Conservation (phyloP, 2,329 filamentous ascomycete species). For the Ascomycota sp. region DNA sequence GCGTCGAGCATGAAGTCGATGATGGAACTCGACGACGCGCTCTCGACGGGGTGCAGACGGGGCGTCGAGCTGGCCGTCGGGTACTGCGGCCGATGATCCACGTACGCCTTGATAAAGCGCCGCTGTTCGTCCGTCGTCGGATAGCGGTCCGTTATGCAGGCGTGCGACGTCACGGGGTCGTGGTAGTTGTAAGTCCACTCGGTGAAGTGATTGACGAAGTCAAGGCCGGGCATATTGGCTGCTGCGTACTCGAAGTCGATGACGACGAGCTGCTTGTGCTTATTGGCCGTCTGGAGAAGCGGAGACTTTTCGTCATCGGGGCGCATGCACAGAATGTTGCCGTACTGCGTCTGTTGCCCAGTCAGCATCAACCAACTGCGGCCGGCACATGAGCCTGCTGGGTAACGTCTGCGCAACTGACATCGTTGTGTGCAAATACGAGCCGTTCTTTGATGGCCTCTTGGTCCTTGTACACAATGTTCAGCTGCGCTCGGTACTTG, state of each 20-base stretch:
- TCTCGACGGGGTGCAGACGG: conserved; percentile 16
- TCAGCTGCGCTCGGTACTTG: conserved; percentile 58
- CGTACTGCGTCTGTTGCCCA: conserved; percentile 94
- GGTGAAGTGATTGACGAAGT: conserved; percentile 96
- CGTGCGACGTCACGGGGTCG: conserved; percentile 41
- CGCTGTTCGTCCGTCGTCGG: conserved; percentile 64
- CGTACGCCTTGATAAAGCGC: conserved; percentile 70
- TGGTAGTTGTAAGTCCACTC: conserved; percentile 99
- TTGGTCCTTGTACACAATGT: conserved; percentile 46
- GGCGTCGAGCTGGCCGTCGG: conserved; percentile 31
- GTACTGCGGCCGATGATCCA: conserved; percentile 58
- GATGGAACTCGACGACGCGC: conserved; percentile 28
- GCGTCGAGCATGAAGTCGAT: conserved; percentile 67
- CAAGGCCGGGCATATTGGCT: conserved; percentile 66
- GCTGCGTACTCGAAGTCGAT: conserved; percentile 97
- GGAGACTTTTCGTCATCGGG: conserved; percentile 60
- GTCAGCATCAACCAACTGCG: too few relatives aligned
- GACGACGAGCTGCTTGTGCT: conserved; percentile 88
- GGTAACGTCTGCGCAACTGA: conserved; percentile 25
- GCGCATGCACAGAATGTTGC: conserved; percentile 68
- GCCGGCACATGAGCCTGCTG: too few relatives aligned
- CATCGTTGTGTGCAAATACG: conserved; percentile 95
- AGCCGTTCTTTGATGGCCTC: conserved; percentile 51
- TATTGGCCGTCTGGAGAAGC: conserved; percentile 69
- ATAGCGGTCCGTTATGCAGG: conserved; percentile 49